Conservation (phyloP, 805 yeast genomes). For the Suhomyces xylopsoci region DNA sequence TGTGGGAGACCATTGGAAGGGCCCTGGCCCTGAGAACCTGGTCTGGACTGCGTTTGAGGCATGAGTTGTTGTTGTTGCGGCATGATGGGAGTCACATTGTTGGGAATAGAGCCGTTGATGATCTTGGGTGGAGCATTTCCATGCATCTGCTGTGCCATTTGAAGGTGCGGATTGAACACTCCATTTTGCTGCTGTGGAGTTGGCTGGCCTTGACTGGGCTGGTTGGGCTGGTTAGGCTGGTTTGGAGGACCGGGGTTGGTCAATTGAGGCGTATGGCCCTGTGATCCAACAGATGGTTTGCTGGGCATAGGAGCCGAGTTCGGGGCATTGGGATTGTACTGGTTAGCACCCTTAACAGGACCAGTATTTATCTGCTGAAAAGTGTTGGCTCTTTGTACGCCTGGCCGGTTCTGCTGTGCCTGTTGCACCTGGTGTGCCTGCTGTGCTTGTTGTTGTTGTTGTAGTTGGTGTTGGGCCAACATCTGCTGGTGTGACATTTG, state of each 20-base stretch:
- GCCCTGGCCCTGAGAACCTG: constrained; percentile 6
- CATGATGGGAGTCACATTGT: constrained; percentile 22
- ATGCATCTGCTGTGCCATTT: constrained; percentile 14
- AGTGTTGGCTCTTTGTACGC: constrained; percentile 19
- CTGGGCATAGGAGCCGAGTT: constrained; percentile 23
- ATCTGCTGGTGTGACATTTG: constrained; percentile 8
- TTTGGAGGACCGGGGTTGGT: constrained; percentile 14
- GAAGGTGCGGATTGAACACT: constrained; percentile 9
- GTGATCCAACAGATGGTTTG: constrained; percentile 17
- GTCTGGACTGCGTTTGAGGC: constrained; percentile 18
- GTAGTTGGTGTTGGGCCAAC: constrained; percentile 11
- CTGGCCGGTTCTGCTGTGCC: constrained; percentile 12
- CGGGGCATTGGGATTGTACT: constrained; percentile 16
- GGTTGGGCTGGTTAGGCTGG: constrained; percentile 12
- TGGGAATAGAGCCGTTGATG: constrained; percentile 10
- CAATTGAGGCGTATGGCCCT: constrained; percentile 31
- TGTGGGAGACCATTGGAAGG: neutral
- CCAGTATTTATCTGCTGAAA: constrained; percentile 16
- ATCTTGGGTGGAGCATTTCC: constrained; percentile 11
- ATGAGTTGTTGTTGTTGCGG: constrained; percentile 25
- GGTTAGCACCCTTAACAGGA: constrained; percentile 10
- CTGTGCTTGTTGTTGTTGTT: constrained; percentile 10
- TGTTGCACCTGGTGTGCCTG: constrained; percentile 12
- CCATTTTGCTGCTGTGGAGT: constrained; percentile 6
- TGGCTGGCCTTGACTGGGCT: constrained; percentile 5